A percentile compares a stretch with the other conserved stretches of the same genome.
phyloP scores from a whole-genome alignment of 768 basidiomycete species.

The Pisolithus orientalis region DNA sequence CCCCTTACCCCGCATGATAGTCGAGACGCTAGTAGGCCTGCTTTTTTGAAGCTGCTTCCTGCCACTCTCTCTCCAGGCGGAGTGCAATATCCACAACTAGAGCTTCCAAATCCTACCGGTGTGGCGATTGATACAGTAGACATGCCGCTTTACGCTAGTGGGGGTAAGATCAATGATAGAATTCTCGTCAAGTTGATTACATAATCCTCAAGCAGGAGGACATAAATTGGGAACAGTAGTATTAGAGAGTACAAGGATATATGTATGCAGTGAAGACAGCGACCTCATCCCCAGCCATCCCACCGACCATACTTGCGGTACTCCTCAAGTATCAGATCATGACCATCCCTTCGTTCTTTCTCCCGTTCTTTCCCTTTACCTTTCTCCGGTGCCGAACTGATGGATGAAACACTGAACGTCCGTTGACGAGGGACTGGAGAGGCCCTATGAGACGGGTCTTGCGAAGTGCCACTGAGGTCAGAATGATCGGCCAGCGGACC shows the following conservation, averaged over 20 bases:
- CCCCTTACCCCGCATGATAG: conserved; percentile 47
- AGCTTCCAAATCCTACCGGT: conserved; percentile 21
- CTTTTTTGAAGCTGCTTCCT: conserved; percentile 35
- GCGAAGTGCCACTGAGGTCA: conserved; percentile 6
- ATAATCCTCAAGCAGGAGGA: background rate
- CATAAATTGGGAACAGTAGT: background rate
- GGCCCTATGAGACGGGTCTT: conserved; percentile 42
- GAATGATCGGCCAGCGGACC: conserved; percentile 15
- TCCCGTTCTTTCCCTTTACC: conserved; percentile 56
- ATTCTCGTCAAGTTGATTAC: background rate
- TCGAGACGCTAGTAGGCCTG: conserved; percentile 42
- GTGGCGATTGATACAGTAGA: conserved; percentile 20
- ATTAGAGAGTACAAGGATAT: background rate
- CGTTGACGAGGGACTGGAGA: conserved; percentile 35
- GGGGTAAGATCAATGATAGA: background rate
- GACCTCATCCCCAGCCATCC: conserved; percentile 73
- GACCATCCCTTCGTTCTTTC: conserved; percentile 49
- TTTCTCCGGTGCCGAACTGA: conserved; percentile 37
- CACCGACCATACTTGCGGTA: conserved; percentile 80
- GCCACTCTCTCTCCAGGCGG: conserved; percentile 43
- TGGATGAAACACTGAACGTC: conserved; percentile 52
- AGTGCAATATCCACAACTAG: conserved; percentile 66
- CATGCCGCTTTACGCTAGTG: conserved; percentile 8
- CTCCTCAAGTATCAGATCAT: conserved; percentile 66
- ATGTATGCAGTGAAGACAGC: background rate